Base-by-base conservation (phyloP, 306 rosid genomes). In the Vigna radiata region DNA sequence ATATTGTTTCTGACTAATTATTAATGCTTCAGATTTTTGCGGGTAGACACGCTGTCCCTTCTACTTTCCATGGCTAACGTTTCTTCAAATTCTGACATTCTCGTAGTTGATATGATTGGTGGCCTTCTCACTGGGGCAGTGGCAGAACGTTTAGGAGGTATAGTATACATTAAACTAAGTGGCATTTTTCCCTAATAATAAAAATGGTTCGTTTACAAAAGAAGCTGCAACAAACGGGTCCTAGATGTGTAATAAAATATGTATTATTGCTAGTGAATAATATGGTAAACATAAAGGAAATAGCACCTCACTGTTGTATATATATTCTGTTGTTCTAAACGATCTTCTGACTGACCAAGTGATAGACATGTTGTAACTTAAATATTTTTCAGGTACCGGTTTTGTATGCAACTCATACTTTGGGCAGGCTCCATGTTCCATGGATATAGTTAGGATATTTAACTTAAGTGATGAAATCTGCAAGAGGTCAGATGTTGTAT, bases 91-190 rank as follows among this genome's bases (percentile, higher is more conserved):
- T 95, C 97, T 67, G 97, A 95, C 61, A 85, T 90, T 84, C 91
- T 95, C 13, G 86, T 92, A 16, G 87, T 92, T 82, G 98, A 95
- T 79, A 88, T 88, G 96, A 85, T 91, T 83, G 93, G 93, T 71
- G 97, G 98, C 72, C 90, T 94, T 82, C 83, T 94, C 64, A 95
- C 98, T 53, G 98, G 98, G 78, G 90, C 97, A n/a, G 91, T 85
- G 82, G 98, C 98, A 19, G 97, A 95, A 83, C 93, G 97, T 37
- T 82, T 90, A 84, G 98, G 97, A 95, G 98, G 98, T 89, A 19
- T 39, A 72, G 10, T 47, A 50, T 54, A 60, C 23, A 7, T 77
- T 80, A 43, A 29, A 50, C 46, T 16, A 17, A 50, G 33, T 61
- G 70, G 14, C 50, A 19, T 46, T 52, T 78, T 6, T 55, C 47